A percentile compares a stretch with the other conserved stretches of the same genome.
phyloP scores from a whole-genome alignment of 2,329 filamentous ascomycete genomes.

The Diaporthe sp. region DNA sequence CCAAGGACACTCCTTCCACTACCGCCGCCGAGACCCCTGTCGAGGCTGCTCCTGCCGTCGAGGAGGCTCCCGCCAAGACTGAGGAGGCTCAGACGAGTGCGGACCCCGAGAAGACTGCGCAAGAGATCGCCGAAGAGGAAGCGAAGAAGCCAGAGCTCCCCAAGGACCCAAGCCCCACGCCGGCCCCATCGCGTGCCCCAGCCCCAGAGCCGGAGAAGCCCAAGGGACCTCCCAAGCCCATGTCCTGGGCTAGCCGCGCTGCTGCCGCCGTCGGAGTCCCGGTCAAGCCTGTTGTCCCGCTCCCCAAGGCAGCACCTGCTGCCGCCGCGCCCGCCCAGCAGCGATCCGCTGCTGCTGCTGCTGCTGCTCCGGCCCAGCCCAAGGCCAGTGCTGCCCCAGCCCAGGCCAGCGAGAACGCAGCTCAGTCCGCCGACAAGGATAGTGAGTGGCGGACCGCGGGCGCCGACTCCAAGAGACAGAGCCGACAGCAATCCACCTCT shows the following conservation, averaged over 20 bases:
- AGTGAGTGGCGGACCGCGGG: slow-evolving; percentile 92
- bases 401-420: slow-evolving; percentile 64
- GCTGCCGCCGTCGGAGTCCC: slow-evolving; percentile 68
- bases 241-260: slow-evolving; percentile 81
- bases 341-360: slow-evolving; percentile 64
- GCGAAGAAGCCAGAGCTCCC: slow-evolving; percentile 75
- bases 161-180: slow-evolving; percentile 71
- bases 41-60: slow-evolving; percentile 43
- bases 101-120: slow-evolving; percentile 64
- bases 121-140: slow-evolving; percentile 69
- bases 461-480: slow-evolving; percentile 86
- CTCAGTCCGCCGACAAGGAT: slow-evolving; percentile 64
- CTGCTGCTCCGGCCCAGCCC: slow-evolving; percentile 55
- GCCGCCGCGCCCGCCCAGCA: slow-evolving; percentile 63
- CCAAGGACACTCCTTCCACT: slow-evolving; percentile 55
- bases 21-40: slow-evolving; percentile 56
- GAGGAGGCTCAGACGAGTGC: slow-evolving; percentile 54
- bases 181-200: slow-evolving; percentile 64
- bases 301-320: slow-evolving; percentile 70
- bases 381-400: slow-evolving; percentile 55
- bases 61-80: slow-evolving; percentile 50
- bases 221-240: slow-evolving; percentile 68
- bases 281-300: slow-evolving; percentile 53
- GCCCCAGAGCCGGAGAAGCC: slow-evolving; percentile 61
- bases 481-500: slow-evolving; percentile 77